A percentile compares a stretch with the other conserved stretches of the same genome.
These are phyloP conservation scores for Allium fistulosum DNA, from an alignment of 106 monocot genomes.

Conservation along the genomic window DNA sequence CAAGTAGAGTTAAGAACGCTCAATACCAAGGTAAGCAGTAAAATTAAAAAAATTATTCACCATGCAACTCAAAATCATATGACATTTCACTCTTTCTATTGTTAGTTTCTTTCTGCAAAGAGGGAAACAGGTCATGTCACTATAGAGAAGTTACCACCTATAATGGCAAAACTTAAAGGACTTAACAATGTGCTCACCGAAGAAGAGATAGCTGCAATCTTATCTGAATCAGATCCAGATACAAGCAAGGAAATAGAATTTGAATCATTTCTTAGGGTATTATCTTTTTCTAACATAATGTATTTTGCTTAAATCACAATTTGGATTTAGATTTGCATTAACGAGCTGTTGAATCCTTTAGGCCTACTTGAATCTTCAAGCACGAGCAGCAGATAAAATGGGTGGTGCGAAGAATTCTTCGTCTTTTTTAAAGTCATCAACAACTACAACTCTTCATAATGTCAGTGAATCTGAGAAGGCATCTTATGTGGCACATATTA, in stretches of 20 bases:
- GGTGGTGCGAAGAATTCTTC: conserved; percentile 44
- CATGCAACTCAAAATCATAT: too few species aligned
- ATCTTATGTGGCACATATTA: conserved; percentile 79
- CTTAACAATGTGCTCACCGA: conserved; percentile 44
- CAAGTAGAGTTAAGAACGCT: conserved; percentile 82
- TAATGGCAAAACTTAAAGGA: conserved; percentile 59
- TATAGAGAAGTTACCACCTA: conserved; percentile 35
- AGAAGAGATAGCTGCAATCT: conserved; percentile 41
- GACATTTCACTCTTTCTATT: not conserved
- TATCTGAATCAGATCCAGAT: conserved; percentile 46
- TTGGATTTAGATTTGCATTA: not conserved
- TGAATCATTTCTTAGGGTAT: conserved; percentile 70
- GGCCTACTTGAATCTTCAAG: conserved; percentile 61
- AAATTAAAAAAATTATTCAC: not conserved
- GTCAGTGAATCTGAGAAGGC: conserved; percentile 80
- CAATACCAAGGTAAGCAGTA: conserved; percentile 51
- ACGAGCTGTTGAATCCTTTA: not conserved
- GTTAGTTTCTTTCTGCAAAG: conserved; percentile 32
- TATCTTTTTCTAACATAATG: not conserved
- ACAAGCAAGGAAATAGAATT: conserved; percentile 60
- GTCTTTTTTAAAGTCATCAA: conserved; percentile 60
- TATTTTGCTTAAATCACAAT: too few species aligned
- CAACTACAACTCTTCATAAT: conserved; percentile 63
- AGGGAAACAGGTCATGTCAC: conserved; percentile 37
- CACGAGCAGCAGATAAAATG: conserved; percentile 29